Evolutionary conservation across 1,139 yeast species (phyloP), one percentile per base, ranked within the genome.

Genomic region (Yamadazyma membranifaciens): DNA sequence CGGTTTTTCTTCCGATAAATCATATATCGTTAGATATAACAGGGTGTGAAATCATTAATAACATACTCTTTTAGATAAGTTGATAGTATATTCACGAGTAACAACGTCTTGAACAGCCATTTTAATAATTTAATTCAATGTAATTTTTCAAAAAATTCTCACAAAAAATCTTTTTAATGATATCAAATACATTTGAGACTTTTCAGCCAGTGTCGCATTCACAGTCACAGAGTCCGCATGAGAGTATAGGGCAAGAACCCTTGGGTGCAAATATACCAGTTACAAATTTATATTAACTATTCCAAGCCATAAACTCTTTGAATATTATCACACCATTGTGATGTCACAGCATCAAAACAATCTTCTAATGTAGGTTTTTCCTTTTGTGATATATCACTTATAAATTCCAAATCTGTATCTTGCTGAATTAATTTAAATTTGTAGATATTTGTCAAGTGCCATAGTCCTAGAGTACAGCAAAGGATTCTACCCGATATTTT

Each of bases 71-170:
- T 89, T 92, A 96, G 89, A 96, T 78, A 92, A 80, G 91, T 94
- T 92, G 78, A 94, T 91, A 83, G 98, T 94, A 89, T 94, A 94
- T 81, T 94, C 99, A 79, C 99, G 96, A 74, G 98, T 87, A 78
- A 94, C 97, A 77, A 89, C 97, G 92, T 92, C 98, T 81, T 88
- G 88, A 75, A 88, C 81, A 77, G 97, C 97, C 81, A 88, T 86
- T 78, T 78, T 80, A 57, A 50, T 51, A 31, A 35, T 39, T 33
- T 34, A 31, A 32, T 37, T 30, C 31, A 33, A 44, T 36, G 14
- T 38, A 46, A 42, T 39, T 47, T 45, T 45, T 46, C 45, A 36
- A 30, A 36, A 36, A 36, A 22, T 36, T 36, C 38, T 36, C 38
- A 36, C 26, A 39, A 36, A 39, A 42, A 37, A 29, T 36, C 34